Base-by-base conservation (phyloP, 1,139 yeast genomes). In the Diutina neorugosa region DNA sequence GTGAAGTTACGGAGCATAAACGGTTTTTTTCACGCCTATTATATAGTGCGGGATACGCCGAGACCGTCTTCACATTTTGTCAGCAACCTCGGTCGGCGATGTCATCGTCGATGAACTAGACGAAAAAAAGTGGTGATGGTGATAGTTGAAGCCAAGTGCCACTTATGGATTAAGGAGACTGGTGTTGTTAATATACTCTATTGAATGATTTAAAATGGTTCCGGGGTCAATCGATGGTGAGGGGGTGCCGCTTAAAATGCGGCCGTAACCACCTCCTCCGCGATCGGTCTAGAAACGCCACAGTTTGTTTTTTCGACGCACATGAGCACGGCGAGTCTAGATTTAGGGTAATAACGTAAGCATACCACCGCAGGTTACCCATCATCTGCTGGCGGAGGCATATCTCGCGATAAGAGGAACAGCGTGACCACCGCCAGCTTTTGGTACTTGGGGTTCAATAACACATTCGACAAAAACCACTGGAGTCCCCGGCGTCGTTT, bases 401-500 rank as follows among this genome's bases (percentile, higher is more conserved):
- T 31, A 31, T 31, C 37, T 31, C 47, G 47, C 37, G 37, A 11
- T 11, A 69, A 57, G 9, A 84, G 76, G 65, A 84, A 85, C 44
- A 68, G 64, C 57, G 76, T 76, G 11, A 84, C 80, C 11, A 74
- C 69, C 1, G 63, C 63, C 25, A 77, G 67, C 53, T 71, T 69
- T 57, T 79, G 77, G 58, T 80, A 70, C 8, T 69, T 68, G 0
- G 94, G 93, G 60, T 86, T 84, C 60, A 88, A 69, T 43, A 87
- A 64, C 4, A 86, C 80, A 58, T 83, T 81, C 57, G 81, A 78
- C 61, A 85, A 63, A 65, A 88, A 87, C 76, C 83, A 87, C 61
- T 86, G 94, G 20, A 87, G 68, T 0, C 93, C 89, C 53, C 76
- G 74, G 12, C 90, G 67, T 49, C 96, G 67, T 34, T 70, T 70